phyloP scores from a whole-genome alignment of 495 filamentous ascomycete genomes.

The Glarea lozoyensis region DNA sequence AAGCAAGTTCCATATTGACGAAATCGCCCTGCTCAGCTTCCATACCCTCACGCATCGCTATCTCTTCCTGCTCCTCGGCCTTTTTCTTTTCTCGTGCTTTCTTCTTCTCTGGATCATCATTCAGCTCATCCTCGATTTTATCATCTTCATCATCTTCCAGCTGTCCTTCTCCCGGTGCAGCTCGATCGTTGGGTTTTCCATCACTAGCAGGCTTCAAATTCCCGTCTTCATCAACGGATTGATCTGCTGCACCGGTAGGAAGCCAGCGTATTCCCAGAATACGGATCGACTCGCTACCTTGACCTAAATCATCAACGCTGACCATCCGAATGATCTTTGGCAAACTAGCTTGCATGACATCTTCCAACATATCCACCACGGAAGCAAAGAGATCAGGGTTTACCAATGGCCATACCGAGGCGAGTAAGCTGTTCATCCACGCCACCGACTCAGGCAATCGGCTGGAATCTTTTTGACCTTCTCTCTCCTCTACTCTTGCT shows the following conservation, averaged over 20 bases:
- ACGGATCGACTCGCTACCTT: conserved; percentile 55
- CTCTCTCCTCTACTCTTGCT: conserved; percentile 36
- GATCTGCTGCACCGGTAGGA: conserved; percentile 52
- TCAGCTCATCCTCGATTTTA: conserved; percentile 25
- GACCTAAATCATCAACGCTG: conserved; percentile 59
- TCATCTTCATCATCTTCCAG: conserved; percentile 21
- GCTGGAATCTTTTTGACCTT: conserved; percentile 24
- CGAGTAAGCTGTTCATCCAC: conserved; percentile 57
- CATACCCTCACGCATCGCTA: conserved; percentile 51
- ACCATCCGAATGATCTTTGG: conserved; percentile 59
- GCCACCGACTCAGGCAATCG: conserved; percentile 49
- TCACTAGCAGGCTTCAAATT: conserved; percentile 29
- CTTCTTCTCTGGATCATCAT: conserved; percentile 21
- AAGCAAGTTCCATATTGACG: conserved; percentile 60
- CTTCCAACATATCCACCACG: conserved; percentile 56
- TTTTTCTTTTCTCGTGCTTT: conserved; percentile 20
- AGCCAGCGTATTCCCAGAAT: conserved; percentile 60
- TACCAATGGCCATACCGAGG: conserved; percentile 58
- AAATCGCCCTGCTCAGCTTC: conserved; percentile 69
- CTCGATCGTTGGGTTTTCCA: conserved; percentile 38
- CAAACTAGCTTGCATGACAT: conserved; percentile 62
- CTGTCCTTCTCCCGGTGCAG: conserved; percentile 32
- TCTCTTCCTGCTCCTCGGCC: conserved; percentile 32
- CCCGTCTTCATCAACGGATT: conserved; percentile 46
- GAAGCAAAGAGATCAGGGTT: conserved; percentile 62